Base-by-base conservation (phyloP, 192 early-diverging fungal genomes). In the Rhizoclosmatium sp. region DNA sequence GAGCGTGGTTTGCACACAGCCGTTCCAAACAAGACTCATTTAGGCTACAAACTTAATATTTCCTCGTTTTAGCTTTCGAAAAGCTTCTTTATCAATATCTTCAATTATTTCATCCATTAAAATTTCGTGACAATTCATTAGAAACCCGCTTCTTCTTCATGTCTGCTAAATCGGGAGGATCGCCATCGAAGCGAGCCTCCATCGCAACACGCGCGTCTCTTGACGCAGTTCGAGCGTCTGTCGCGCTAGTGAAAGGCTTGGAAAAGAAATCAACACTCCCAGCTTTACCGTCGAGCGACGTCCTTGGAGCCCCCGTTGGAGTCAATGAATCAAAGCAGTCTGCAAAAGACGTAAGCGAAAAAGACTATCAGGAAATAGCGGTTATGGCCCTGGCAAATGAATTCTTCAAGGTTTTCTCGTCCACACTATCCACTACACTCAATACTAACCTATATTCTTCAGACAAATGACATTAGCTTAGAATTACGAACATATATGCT, bases 401-500 rank as follows among this genome's bases (percentile, higher is more conserved):
- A 47, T 86, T 86, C 69, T 62, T 80, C 5, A 80, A 80, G 14
- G 79, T 80, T 46, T 21, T 21, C 60, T 3, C 9, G 44, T 16
- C 4, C 23, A 4, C 19, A 23, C 31, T 71, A 23, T 31, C n/a
- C 51, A 5, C 14, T 41, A n/a, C 39, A 19, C 56, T 49, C 4
- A 48, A n/a, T 56, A 12, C 46, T n/a, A 4, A 21, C 45, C 44
- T 73, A 19, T n/a, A 45, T 47, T n/a, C 48, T 81, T 19, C 67
- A 85, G 67, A 78, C 82, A 4, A 69, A 81, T 2, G 88, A 89
- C 40, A 21, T 83, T 23, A 75, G 69, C 56, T 62, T 90, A 4
- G 85, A 87, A 47, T 23, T 82, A 31, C 78, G 89, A 44, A 75
- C 84, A 1, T 88, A 90, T 70, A 69, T 90, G 58, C 72, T 90